Conservation (phyloP, 768 basidiomycete species). For the Naganishia vaughanmartiniae region DNA sequence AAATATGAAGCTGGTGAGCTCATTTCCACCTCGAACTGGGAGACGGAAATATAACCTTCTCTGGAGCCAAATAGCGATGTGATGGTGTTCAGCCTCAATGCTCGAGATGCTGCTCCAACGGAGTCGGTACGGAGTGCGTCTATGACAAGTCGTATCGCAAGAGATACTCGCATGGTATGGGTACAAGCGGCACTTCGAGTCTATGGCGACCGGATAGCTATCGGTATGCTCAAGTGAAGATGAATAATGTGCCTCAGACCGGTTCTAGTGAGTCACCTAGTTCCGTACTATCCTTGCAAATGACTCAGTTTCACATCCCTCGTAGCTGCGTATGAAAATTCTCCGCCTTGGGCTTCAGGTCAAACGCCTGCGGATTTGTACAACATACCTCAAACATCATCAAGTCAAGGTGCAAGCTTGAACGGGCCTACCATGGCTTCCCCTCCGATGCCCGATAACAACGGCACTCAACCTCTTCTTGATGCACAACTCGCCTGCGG, state of each 20-base stretch:
- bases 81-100: constrained; percentile 5
- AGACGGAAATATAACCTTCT: background rate
- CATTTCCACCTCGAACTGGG: background rate
- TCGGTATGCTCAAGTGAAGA: background rate
- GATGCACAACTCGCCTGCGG: background rate
- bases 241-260: background rate
- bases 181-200: background rate
- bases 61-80: background rate
- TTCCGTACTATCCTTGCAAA: too few relatives aligned
- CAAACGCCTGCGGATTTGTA: too few relatives aligned
- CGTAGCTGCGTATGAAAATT: too few relatives aligned
- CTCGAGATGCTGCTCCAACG: background rate
- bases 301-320: too few relatives aligned
- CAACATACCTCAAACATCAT: too few relatives aligned
- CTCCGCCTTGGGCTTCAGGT: too few relatives aligned
- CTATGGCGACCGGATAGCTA: background rate
- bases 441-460: too few relatives aligned
- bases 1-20: constrained; percentile 20
- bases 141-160: constrained; percentile 13
- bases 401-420: background rate
- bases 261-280: background rate
- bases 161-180: background rate
- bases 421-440: background rate
- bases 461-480: background rate
- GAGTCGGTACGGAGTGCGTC: background rate